Evolutionary conservation across 129 eudicot genomes (phyloP), one percentile per base, ranked within the genome.

Genomic region (Flaveria trinervia): DNA sequence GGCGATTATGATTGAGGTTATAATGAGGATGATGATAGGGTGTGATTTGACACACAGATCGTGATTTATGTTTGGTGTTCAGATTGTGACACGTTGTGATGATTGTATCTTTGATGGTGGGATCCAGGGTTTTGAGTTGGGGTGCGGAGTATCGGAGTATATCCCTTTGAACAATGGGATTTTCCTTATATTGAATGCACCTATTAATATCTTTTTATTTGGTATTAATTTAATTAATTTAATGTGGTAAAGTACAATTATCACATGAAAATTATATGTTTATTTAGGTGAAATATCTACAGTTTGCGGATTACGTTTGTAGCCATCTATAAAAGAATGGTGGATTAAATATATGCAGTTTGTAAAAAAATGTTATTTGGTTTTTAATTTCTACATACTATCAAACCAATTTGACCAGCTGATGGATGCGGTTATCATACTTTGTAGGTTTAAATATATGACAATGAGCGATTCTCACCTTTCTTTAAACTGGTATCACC

Each of bases 381-480:
- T 30, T 30, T 30, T 30, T 30, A 30, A 30, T 0, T 30, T 30
- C 0, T 30, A 3, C 36, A 30, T 4, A 30, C 5, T 4, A 4
- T 4, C 36, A 30, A 30, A 30, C 0, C 36, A 30, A 30, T 30
- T 30, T 30, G 36, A 30, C 4, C 36, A 30, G 36, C 36, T 4
- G 36, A 30, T 4, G 36, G 36, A 3, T 30, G 36, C 74, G 55
- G 13, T 70, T 75, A 76, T 84, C 89, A 67, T 65, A 89, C 72
- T 82, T 83, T 0, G 87, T 83, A 44, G 92, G 84, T 59, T 91
- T 88, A 0, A 91, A 77, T 82, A 93, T 85, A 25, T 96, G 96
- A 77, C 88, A 92, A 73, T 92, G 96, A 62, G 98, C 98, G 46
- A 92, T 92, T 23, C 76, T 84, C 96, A 89, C 84, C 74, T 86